Evolutionary conservation across 2,329 filamentous ascomycete species (phyloP), one percentile per base, ranked within the genome.

Genomic region (Colletotrichum eremochloae): DNA sequence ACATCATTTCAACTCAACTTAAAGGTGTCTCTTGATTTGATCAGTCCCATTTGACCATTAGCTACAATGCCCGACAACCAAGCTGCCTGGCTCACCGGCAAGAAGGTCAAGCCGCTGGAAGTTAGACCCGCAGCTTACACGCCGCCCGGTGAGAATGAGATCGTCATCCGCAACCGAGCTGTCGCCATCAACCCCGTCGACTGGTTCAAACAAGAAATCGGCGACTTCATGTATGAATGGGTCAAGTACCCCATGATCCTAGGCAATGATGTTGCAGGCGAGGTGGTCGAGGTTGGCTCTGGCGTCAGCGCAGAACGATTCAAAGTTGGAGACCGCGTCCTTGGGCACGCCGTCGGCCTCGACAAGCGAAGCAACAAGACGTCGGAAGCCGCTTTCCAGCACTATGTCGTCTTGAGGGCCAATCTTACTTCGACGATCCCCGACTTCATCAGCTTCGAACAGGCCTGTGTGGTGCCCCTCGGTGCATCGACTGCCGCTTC

Each of bases 181-280:
- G 75, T 79, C 7, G 80, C 79, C n/a, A 78, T 81, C 46, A 81
- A 81, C 53, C 79, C 78, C 1, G 74, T 79, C 15, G 78, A 81
- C 24, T 58, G 74, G 38, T 67, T 72, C 46, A 76, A 78, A 15
- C 78, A 80, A 57, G 60, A 72, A 24, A 67, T 72, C 57, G 75
- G 74, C 8, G 61, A 74, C 48, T 63, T 73, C n/a, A 62, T 72
- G 24, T 75, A 74, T 15, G 74, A 69, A 40, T 76, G 64, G 68
- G 72, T 68, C 52, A 71, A 68, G 18, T 82, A 78, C 67, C 81
- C 80, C 5, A 68, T 71, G 29, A 76, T 85, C 38, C 75, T 78
- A 20, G 80, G 80, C 40, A 77, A 76, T 60, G 80, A 81, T 65
- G 75, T 78, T 6, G 80, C 80, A 38, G 80, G 80, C 20, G 74